Conservation (phyloP, 1,284 basidiomycete species). For the Anthracocystis walkeri region DNA sequence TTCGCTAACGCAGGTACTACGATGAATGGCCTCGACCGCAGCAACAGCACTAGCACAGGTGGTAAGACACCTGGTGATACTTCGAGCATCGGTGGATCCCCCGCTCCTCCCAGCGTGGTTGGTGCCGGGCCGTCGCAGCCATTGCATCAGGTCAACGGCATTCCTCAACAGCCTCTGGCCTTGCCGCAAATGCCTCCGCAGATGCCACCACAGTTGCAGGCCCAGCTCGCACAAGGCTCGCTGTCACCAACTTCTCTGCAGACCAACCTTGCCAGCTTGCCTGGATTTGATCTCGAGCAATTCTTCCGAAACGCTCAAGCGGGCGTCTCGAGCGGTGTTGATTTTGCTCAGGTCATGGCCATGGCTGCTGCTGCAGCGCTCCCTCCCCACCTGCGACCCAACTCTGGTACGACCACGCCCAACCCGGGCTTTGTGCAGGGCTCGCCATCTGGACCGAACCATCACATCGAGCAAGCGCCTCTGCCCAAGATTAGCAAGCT, state of each 20-base stretch:
- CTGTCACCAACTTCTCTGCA: constrained; percentile 57
- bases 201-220: constrained; percentile 47
- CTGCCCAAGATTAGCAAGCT: constrained; percentile 64
- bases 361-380: constrained; percentile 73
- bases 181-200: constrained; percentile 33
- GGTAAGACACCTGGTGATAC: constrained; percentile 46
- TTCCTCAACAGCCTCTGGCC: constrained; percentile 17
- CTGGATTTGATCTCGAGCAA: constrained; percentile 59
- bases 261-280: constrained; percentile 62
- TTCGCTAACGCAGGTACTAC: constrained; percentile 41
- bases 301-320: constrained; percentile 59
- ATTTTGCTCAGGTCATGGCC: constrained; percentile 73
- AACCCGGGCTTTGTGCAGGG: constrained; percentile 25
- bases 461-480: constrained; percentile 56
- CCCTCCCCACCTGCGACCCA: constrained; percentile 45
- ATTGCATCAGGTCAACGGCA: constrained; percentile 21
- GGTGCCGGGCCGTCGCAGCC: constrained; percentile 15
- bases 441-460: constrained; percentile 31
- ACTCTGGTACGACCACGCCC: constrained; percentile 3
- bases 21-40: constrained; percentile 38
- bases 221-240: constrained; percentile 57
- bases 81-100: constrained; percentile 39
- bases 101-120: constrained; percentile 20
- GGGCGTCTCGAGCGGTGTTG: constrained; percentile 54
- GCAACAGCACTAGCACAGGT: constrained; percentile 52